Evolutionary conservation across 495 filamentous ascomycete genomes (phyloP).

Genomic region (Penicillium waksmanii): DNA sequence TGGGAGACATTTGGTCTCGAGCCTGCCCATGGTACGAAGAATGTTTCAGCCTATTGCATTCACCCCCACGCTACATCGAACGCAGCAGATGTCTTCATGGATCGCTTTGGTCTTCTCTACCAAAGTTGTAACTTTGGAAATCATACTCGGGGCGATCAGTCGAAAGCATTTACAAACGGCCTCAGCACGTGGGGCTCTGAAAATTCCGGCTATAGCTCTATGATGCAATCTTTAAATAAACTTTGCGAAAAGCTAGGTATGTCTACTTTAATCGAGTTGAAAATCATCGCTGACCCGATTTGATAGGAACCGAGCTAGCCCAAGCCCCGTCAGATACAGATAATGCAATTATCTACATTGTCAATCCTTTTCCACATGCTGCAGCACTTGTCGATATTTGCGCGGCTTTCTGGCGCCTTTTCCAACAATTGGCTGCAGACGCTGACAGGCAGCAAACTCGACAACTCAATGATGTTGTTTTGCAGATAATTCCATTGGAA

Average conservation of each 20-base stretch:
- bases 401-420: conserved; percentile 74
- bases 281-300: conserved; percentile 24
- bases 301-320: conserved; percentile 45
- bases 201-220: conserved; percentile 35
- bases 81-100: conserved; percentile 69
- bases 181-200: conserved; percentile 56
- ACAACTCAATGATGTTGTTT: conserved; percentile 67
- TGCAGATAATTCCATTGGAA: conserved; percentile 80
- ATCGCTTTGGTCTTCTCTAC: conserved; percentile 72
- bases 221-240: conserved; percentile 42
- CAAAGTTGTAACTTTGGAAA: conserved; percentile 77
- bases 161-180: conserved; percentile 58
- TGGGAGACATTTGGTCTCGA: conserved; percentile 90
- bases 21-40: conserved; percentile 76
- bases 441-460: conserved; percentile 51
- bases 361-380: conserved; percentile 72
- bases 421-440: conserved; percentile 65
- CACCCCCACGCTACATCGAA: conserved; percentile 64
- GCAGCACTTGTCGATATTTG: conserved; percentile 75
- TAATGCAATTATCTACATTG: conserved; percentile 84
- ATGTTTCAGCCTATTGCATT: conserved; percentile 80
- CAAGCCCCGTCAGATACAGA: conserved; percentile 49
- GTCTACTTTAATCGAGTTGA: conserved; percentile 18
- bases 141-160: conserved; percentile 61
- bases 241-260: conserved; percentile 50